Conservation (phyloP, 108 stramenopile genomes). For the Nitzschia palea region DNA sequence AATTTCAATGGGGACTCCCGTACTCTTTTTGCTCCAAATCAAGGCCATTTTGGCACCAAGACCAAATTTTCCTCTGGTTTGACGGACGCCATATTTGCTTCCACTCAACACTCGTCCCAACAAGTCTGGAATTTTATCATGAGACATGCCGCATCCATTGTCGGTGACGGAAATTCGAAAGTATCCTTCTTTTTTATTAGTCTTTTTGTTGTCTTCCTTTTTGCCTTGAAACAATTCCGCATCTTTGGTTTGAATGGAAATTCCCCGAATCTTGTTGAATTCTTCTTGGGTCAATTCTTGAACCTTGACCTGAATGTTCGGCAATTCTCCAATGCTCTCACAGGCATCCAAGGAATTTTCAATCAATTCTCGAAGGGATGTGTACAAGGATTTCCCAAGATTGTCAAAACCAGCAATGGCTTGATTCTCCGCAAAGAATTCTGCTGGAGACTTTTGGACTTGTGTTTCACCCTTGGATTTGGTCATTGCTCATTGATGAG, state of each 20-base stretch:
- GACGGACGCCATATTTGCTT: conserved; percentile 94
- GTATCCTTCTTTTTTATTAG: conserved; percentile 64
- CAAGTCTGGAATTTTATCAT: conserved; percentile 88
- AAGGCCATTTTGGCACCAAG: conserved; percentile 96
- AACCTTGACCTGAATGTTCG: conserved; percentile 76
- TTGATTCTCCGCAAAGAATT: conserved; percentile 98
- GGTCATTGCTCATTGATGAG: too few species aligned
- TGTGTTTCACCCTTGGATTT: conserved; percentile 83
- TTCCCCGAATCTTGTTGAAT: conserved; percentile 79
- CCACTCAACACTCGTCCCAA: conserved; percentile 92
- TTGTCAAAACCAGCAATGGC: conserved; percentile 98
- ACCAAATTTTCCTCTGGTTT: conserved; percentile 97
- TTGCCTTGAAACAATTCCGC: conserved; percentile 37
- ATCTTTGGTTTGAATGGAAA: conserved; percentile 35
- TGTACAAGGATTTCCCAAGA: conserved; percentile 92
- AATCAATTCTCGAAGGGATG: conserved; percentile 92
- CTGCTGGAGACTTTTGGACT: conserved; percentile 86
- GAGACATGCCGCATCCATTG: conserved; percentile 96
- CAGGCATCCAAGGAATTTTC: conserved; percentile 94
- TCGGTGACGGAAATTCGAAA: conserved; percentile 86
- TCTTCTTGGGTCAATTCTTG: conserved; percentile 86
- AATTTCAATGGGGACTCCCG: conserved; percentile 88
- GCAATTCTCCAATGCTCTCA: conserved; percentile 82
- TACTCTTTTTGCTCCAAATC: conserved; percentile 95
- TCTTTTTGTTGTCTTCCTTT: conserved; percentile 12